Conservation (phyloP, 164 flowering plant genomes). For the Akebia trifoliata region DNA sequence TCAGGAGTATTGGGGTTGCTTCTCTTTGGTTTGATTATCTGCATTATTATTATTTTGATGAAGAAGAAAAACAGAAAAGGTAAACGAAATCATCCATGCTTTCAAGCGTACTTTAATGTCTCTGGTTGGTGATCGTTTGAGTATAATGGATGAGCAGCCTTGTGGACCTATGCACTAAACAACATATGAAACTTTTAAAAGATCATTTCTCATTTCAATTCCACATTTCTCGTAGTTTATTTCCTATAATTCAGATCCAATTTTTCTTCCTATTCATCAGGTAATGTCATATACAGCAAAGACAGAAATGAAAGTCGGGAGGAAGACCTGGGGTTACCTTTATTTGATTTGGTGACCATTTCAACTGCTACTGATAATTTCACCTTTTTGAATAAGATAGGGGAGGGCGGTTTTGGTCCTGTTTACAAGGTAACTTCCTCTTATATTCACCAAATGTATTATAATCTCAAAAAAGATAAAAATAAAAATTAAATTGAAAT, state of each 20-base stretch:
- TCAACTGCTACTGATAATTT: slow-evolving; percentile 24
- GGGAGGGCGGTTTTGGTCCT: slow-evolving; percentile 37
- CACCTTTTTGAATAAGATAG: slow-evolving; percentile 19
- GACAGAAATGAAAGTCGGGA: neutral
- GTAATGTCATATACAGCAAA: neutral
- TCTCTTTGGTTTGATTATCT: neutral
- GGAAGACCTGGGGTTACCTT: slow-evolving; percentile 11
- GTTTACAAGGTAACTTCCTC: slow-evolving; percentile 40
- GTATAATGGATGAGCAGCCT: too few species aligned
- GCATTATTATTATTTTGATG: neutral
- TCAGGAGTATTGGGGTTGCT: neutral
- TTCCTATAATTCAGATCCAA: neutral
- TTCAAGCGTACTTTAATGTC: too few species aligned
- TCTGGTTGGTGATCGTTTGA: too few species aligned
- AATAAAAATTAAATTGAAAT: too few species aligned
- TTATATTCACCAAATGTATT: too few species aligned
- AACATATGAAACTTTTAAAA: too few species aligned
- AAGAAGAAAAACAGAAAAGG: neutral
- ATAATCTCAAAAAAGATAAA: too few species aligned
- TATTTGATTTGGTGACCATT: slow-evolving; percentile 16
- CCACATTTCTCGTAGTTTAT: too few species aligned
- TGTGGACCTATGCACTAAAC: too few species aligned
- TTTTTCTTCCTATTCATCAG: too few species aligned
- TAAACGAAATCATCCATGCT: neutral
- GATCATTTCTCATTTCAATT: too few species aligned